Evolutionary conservation across 306 rosid genomes (phyloP).

Genomic region (Aeschynomene evenia): DNA sequence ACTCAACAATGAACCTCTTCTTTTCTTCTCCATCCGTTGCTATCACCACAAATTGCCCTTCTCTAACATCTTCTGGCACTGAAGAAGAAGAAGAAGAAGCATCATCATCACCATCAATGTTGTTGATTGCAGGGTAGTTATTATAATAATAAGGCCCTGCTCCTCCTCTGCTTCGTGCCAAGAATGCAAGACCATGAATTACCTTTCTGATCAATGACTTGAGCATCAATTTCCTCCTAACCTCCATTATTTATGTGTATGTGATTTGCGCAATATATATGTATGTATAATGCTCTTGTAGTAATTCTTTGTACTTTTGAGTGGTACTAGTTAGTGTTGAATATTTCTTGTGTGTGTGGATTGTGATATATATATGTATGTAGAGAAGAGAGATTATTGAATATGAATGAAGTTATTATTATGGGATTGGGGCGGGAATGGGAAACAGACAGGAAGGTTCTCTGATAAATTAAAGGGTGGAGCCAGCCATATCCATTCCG

Average conservation of each 20-base stretch:
- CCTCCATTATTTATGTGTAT: conserved; percentile 12
- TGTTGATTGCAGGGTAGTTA: background rate
- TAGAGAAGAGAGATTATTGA: no score
- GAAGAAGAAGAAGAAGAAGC: background rate
- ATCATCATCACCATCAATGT: conserved; percentile 27
- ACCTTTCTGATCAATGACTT: conserved; percentile 45
- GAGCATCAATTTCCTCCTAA: conserved; percentile 34
- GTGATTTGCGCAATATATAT: no score
- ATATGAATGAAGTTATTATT: no score
- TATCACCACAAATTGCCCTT: conserved; percentile 66
- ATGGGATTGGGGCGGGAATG: background rate
- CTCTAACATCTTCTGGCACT: conserved; percentile 48
- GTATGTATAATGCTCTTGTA: background rate
- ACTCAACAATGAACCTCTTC: conserved; percentile 57
- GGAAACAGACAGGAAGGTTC: conserved; percentile 39
- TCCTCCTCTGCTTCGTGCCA: conserved; percentile 27
- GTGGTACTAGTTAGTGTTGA: background rate
- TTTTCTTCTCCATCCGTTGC: conserved; percentile 60
- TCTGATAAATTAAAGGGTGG: background rate
- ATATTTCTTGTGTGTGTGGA: background rate
- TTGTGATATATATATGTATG: no score
- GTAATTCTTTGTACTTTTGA: background rate
- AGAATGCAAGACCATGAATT: conserved; percentile 34
- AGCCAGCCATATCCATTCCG: conserved; percentile 22
- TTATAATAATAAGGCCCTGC: background rate